phyloP scores from a whole-genome alignment of 2,329 filamentous ascomycete genomes.

The Alternaria sp. region DNA sequence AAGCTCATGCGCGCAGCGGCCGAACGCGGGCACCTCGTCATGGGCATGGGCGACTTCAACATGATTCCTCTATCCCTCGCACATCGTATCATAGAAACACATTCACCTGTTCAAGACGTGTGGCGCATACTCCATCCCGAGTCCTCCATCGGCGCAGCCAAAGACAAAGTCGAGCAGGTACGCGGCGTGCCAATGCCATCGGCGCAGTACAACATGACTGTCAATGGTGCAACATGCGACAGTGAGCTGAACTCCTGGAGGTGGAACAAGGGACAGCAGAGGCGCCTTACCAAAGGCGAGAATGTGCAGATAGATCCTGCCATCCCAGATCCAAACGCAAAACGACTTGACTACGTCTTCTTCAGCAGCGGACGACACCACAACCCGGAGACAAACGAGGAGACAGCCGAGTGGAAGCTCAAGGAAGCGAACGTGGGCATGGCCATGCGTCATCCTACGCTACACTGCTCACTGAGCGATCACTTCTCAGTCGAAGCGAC shows the following conservation, averaged over 20 bases:
- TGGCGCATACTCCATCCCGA: conserved; percentile 87
- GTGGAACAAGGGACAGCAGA: conserved; percentile 77
- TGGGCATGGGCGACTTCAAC: conserved; percentile 94
- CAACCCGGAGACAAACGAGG: conserved; percentile 38
- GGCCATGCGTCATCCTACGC: conserved; percentile 78
- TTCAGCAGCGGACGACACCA: conserved; percentile 56
- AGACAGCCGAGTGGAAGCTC: conserved; percentile 69
- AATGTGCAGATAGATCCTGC: conserved; percentile 71
- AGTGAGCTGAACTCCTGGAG: conserved; percentile 91
- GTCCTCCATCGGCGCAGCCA: conserved; percentile 78
- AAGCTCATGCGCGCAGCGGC: conserved; percentile 85
- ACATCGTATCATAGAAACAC: conserved; percentile 80
- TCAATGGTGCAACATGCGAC: conserved; percentile 89
- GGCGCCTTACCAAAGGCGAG: conserved; percentile 70
- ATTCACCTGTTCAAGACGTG: conserved; percentile 79
- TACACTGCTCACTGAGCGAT: conserved; percentile 89
- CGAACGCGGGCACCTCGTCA: conserved; percentile 80
- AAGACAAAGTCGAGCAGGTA: conserved; percentile 71
- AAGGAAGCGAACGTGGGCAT: conserved; percentile 77
- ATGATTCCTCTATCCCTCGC: conserved; percentile 89
- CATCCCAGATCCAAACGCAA: conserved; percentile 75
- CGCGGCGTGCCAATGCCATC: conserved; percentile 74
- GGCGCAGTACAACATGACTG: conserved; percentile 76
- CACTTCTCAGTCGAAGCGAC: conserved; percentile 92
- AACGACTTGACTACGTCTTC: conserved; percentile 95